Base-by-base conservation (phyloP, 192 early-diverging fungal species). In the Podila epicladia region DNA sequence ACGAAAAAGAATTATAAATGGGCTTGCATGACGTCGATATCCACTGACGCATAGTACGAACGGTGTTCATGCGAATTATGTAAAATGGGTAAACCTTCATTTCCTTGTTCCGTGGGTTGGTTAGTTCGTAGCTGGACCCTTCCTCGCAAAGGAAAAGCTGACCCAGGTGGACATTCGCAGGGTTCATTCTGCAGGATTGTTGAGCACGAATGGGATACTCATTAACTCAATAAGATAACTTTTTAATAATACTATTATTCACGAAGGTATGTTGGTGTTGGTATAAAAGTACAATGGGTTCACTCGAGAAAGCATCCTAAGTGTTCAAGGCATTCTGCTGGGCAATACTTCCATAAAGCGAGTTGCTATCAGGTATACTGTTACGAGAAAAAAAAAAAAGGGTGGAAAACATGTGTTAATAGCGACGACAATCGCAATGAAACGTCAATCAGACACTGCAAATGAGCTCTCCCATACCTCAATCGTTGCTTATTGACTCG, bases 401-500 rank as follows among this genome's bases (percentile, higher is more conserved):
- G 22, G 15, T 5, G 2, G n/a, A 9, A 58, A 17, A 33, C 12
- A 31, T 5, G 5, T 28, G 31, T 33, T 20, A 62, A 33, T 17
- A 35, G 9, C 19, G 28, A 62, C 1, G 3, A 62, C 24, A n/a
- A 33, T 29, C 29, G 29, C 2, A 33, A 4, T 15, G n/a, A 8
- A 31, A n/a, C 20, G n/a, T 33, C 24, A 20, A 19, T 11, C 5
- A 5, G 22, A 5, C 20, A 37, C 35, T 8, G 32, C 48, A 41
- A 2, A 13, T 15, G 63, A 31, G 5, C 31, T 38, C 17, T 12
- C 41, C 15, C 12, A 45, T 73, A 80, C 77, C 77, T 80, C 57
- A 80, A 51, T 45, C 71, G 65, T 41, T 80, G 77, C 62, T 80
- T 80, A 62, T 80, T 80, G 35, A 68, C 77, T 29, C 77, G 51